phyloP scores from a whole-genome alignment of 441 rosid genomes.

The Aquilaria agallochum region DNA sequence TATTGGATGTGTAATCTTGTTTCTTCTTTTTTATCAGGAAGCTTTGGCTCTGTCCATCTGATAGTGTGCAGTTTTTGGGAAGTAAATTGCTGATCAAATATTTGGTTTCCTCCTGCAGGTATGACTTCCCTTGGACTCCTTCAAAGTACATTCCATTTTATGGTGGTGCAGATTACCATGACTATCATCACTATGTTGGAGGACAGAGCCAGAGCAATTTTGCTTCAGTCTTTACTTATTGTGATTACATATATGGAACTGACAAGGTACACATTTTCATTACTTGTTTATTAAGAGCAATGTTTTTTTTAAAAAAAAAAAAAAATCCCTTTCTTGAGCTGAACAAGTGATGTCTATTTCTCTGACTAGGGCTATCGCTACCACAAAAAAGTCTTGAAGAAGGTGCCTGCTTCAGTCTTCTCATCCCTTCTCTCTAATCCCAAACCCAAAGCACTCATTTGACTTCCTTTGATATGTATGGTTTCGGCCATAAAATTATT shows the following conservation, averaged over 20 bases:
- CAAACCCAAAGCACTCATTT: no score
- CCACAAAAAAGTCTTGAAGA: slow-evolving; percentile 70
- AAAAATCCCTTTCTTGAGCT: slow-evolving; percentile 9
- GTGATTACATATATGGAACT: slow-evolving; percentile 89
- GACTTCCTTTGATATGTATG: no score
- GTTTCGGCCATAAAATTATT: no score
- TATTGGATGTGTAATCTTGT: no score
- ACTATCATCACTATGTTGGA: slow-evolving; percentile 92
- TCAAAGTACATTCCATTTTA: slow-evolving; percentile 84
- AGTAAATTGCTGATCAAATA: not conserved
- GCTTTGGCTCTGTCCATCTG: no score
- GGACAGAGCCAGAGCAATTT: slow-evolving; percentile 93
- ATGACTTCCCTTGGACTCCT: slow-evolving; percentile 83
- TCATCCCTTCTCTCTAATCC: not conserved
- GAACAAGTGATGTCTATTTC: slow-evolving; percentile 6
- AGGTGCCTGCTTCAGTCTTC: slow-evolving; percentile 34
- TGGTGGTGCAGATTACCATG: slow-evolving; percentile 92
- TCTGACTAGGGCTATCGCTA: slow-evolving; percentile 68
- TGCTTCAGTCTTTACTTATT: slow-evolving; percentile 90
- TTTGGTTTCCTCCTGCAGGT: slow-evolving; percentile 37
- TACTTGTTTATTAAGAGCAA: no score
- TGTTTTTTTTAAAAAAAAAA: not conserved
- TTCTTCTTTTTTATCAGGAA: no score
- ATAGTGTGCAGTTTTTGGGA: no score
- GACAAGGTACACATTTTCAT: slow-evolving; percentile 49